A percentile compares a stretch with the other conserved stretches of the same genome.
phyloP scores from a whole-genome alignment of 352 stramenopile genomes.

The Phytophthora capsici region DNA sequence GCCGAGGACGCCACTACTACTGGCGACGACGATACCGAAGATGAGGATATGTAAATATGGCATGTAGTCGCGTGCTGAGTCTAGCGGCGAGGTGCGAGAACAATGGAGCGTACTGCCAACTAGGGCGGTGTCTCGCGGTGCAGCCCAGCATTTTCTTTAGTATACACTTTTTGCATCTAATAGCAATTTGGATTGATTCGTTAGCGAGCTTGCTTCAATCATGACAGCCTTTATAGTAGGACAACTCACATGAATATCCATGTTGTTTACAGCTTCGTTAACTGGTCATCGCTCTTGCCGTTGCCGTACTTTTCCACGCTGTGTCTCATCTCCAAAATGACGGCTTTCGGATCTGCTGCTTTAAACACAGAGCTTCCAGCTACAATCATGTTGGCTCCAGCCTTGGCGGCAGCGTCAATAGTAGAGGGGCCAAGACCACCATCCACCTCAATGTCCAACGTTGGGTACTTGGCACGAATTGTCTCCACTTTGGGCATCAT shows the following conservation, averaged over 20 bases:
- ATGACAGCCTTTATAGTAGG: no score
- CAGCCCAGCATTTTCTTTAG: slow-evolving; percentile 21
- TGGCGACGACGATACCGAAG: slow-evolving; percentile 52
- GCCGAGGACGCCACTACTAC: slow-evolving; percentile 41
- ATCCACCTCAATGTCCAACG: slow-evolving; percentile 98
- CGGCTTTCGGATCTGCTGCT: slow-evolving; percentile 59
- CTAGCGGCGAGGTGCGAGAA: slow-evolving; percentile 4
- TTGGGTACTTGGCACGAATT: slow-evolving; percentile 91
- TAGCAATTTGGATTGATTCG: slow-evolving; percentile 35
- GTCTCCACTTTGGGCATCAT: slow-evolving; percentile 96
- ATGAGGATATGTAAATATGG: slow-evolving; percentile 67
- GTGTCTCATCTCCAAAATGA: slow-evolving; percentile 85
- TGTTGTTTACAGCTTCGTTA: slow-evolving; percentile 55
- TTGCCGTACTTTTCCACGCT: slow-evolving; percentile 86
- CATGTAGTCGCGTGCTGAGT: slow-evolving; percentile 17
- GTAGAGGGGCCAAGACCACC: slow-evolving; percentile 94
- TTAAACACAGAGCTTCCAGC: slow-evolving; percentile 95
- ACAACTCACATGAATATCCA: no score
- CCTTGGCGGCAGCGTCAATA: slow-evolving; percentile 93
- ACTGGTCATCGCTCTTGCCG: slow-evolving; percentile 67
- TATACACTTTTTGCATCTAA: slow-evolving; percentile 42
- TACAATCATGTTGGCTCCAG: slow-evolving; percentile 98
- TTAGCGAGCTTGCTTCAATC: neutral
- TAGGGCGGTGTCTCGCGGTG: slow-evolving; percentile 4
- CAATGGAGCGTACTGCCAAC: slow-evolving; percentile 5